A percentile compares a stretch with the other conserved stretches of the same genome.
phyloP scores from a whole-genome alignment of 225 moss, liverwort and hornwort genomes.

The Marchantia paleacea region DNA sequence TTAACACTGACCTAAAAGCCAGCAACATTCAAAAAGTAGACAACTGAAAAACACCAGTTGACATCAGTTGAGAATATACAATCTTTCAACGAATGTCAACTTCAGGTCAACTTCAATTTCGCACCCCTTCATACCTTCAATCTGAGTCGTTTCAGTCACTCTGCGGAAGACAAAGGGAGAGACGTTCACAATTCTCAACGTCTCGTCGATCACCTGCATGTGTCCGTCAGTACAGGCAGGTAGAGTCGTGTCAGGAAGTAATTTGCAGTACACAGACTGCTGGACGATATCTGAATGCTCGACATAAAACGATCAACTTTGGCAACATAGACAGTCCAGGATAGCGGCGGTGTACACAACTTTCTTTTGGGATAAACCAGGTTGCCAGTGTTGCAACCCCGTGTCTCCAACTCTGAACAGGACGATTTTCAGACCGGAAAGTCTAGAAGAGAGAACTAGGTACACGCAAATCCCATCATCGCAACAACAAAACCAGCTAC shows the following conservation, averaged over 20 bases:
- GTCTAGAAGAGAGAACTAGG: not conserved
- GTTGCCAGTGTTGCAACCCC: not conserved
- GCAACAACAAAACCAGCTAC: not conserved
- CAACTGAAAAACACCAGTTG: too few relatives aligned
- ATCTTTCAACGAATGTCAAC: not conserved
- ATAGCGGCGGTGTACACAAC: not conserved
- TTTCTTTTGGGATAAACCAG: not conserved
- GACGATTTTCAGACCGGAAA: not conserved
- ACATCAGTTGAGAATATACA: too few relatives aligned
- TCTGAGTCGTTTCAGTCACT: conserved; percentile 11
- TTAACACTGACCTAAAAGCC: not conserved
- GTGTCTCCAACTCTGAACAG: not conserved
- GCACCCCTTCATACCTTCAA: conserved; percentile 15
- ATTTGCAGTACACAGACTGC: not conserved
- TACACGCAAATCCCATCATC: not conserved
- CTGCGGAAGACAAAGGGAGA: conserved; percentile 30
- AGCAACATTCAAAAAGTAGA: too few relatives aligned
- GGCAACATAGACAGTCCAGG: not conserved
- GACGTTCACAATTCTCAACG: conserved; percentile 32
- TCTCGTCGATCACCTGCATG: conserved; percentile 35
- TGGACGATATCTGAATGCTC: not conserved
- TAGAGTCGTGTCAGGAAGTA: not conserved
- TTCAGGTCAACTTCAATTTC: too few relatives aligned
- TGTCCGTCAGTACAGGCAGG: not conserved
- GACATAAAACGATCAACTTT: not conserved